phyloP scores from a whole-genome alignment of 441 rosid genomes.

The Erodium texanum region DNA sequence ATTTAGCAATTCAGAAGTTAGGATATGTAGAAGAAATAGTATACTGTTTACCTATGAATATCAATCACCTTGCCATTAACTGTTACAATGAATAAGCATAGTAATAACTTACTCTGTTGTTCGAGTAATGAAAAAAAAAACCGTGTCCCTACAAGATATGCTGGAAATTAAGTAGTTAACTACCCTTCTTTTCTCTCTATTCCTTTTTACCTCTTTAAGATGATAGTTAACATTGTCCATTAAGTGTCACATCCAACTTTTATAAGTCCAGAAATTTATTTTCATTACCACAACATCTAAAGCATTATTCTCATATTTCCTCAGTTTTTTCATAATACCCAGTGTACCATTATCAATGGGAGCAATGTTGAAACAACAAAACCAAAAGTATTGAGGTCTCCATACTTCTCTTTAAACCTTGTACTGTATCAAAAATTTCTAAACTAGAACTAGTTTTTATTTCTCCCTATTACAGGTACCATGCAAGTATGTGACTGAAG shows the following conservation, averaged over 20 bases:
- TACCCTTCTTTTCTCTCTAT: not conserved
- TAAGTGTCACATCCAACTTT: not conserved
- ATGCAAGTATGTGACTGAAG: not conserved
- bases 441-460: not conserved
- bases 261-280: not conserved
- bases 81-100: not conserved
- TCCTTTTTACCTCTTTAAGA: not conserved
- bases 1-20: slow-evolving; percentile 14
- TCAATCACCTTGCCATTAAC: not conserved
- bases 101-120: not conserved
- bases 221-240: not conserved
- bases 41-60: not conserved
- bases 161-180: not conserved
- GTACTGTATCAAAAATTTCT: not conserved
- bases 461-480: not conserved
- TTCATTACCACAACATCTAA: not conserved
- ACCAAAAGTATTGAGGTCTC: slow-evolving; percentile 1
- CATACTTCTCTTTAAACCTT: not conserved
- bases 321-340: not conserved
- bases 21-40: slow-evolving; percentile 2
- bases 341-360: not conserved
- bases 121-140: not conserved
- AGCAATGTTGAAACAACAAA: not conserved
- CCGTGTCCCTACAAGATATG: no score
- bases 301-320: not conserved